Evolutionary conservation across 2,329 filamentous ascomycete genomes (phyloP).

Genomic region (Colletotrichum siamense): DNA sequence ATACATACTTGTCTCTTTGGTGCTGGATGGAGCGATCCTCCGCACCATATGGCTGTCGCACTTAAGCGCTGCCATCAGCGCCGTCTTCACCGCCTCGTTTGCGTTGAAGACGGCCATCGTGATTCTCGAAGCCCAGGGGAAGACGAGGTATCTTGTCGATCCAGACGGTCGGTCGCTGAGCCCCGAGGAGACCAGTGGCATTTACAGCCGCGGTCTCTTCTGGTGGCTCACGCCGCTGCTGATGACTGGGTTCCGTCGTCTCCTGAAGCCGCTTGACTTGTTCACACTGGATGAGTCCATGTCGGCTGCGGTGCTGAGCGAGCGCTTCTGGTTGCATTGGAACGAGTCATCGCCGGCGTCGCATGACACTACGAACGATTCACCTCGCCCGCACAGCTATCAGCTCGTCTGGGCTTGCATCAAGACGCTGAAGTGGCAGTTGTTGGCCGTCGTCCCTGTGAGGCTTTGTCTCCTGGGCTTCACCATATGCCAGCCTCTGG

Average conservation of each 20-base stretch:
- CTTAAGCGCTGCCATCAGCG: conserved; percentile 29
- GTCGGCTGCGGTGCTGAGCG: conserved; percentile 31
- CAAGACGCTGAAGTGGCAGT: conserved; percentile 30
- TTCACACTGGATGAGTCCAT: conserved; percentile 35
- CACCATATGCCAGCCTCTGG: conserved; percentile 40
- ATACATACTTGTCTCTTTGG: conserved; percentile 35
- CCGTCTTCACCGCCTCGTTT: conserved; percentile 39
- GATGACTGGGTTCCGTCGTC: conserved; percentile 33
- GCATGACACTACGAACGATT: neutral
- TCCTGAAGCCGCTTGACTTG: conserved; percentile 38
- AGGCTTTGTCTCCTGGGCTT: conserved; percentile 37
- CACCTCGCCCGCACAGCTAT: conserved; percentile 8
- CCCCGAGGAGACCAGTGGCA: conserved; percentile 42
- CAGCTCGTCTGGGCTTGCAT: conserved; percentile 33
- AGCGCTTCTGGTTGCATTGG: conserved; percentile 36
- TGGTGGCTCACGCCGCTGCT: conserved; percentile 42
- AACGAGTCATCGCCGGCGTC: conserved; percentile 26
- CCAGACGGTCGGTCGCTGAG: conserved; percentile 30
- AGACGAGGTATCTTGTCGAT: conserved; percentile 35
- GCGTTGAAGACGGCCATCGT: conserved; percentile 39
- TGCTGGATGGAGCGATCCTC: conserved; percentile 38
- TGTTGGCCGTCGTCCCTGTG: conserved; percentile 35
- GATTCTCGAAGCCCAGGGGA: conserved; percentile 44
- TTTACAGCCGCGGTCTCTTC: conserved; percentile 40
- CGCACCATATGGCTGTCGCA: conserved; percentile 39